A percentile compares a stretch with the other conserved stretches of the same genome.
Evolutionary conservation across 2,329 filamentous ascomycete species (phyloP).

Genomic region (Clarireedia hainanense): DNA sequence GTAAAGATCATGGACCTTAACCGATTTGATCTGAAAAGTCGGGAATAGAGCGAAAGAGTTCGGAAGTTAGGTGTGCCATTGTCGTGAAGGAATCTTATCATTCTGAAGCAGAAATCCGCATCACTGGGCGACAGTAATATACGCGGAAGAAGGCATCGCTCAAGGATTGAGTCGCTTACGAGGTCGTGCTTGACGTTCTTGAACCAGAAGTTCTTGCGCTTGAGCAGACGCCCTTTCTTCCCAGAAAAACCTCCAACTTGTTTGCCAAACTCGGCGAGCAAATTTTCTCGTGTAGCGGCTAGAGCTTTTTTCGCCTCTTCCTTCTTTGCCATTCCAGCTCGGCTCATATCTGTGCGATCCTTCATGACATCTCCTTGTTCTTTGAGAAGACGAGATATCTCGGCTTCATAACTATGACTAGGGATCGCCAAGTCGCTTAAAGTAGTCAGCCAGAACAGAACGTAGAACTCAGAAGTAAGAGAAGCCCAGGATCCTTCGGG

Average conservation of each 20-base stretch:
- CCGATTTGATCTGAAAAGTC: slow-evolving; percentile 75
- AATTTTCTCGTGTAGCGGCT: slow-evolving; percentile 57
- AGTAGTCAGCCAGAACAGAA: slow-evolving; percentile 86
- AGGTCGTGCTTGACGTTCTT: slow-evolving; percentile 53
- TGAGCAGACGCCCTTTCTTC: slow-evolving; percentile 60
- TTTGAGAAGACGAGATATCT: slow-evolving; percentile 60
- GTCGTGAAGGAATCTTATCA: slow-evolving; percentile 81
- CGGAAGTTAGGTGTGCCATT: slow-evolving; percentile 80
- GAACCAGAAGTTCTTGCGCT: slow-evolving; percentile 77
- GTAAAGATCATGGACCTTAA: slow-evolving; percentile 78
- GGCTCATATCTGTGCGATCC: slow-evolving; percentile 66
- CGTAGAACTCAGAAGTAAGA: slow-evolving; percentile 74
- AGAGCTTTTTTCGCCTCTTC: slow-evolving; percentile 63
- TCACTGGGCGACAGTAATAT: slow-evolving; percentile 77
- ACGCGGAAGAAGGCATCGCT: slow-evolving; percentile 88
- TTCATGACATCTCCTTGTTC: slow-evolving; percentile 59
- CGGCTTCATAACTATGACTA: slow-evolving; percentile 67
- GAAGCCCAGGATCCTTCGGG: slow-evolving; percentile 58
- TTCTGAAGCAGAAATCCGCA: slow-evolving; percentile 78
- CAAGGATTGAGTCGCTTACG: slow-evolving; percentile 70
- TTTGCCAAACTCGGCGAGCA: slow-evolving; percentile 65
- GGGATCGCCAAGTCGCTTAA: slow-evolving; percentile 75
- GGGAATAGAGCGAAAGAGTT: slow-evolving; percentile 74
- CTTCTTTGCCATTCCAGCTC: slow-evolving; percentile 56
- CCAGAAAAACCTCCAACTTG: slow-evolving; percentile 61